Evolutionary conservation across 371 early-diverging fungal genomes (phyloP).

Genomic region (Gilbertella persicaria): DNA sequence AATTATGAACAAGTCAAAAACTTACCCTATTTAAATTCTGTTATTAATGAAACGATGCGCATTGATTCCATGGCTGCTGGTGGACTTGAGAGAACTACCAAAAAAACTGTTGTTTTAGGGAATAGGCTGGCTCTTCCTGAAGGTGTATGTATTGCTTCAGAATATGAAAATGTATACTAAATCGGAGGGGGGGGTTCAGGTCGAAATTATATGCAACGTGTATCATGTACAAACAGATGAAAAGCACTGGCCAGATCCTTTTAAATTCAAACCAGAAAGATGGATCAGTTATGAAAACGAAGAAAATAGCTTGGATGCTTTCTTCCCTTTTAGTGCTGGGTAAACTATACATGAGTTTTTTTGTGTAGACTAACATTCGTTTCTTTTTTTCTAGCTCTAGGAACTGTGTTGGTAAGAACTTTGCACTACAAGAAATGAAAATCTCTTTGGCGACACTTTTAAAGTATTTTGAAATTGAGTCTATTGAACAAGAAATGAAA

Average conservation of each 20-base stretch:
- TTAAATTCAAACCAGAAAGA: slow-evolving; percentile 35
- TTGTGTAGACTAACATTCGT: too few relatives aligned
- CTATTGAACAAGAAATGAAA: slow-evolving; percentile 30
- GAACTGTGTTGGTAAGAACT: slow-evolving; percentile 55
- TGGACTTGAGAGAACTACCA: slow-evolving; percentile 24
- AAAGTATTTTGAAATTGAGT: slow-evolving; percentile 27
- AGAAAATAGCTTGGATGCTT: slow-evolving; percentile 30
- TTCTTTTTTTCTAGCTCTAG: slow-evolving; percentile 39
- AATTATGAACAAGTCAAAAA: slow-evolving; percentile 33
- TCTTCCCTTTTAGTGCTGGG: slow-evolving; percentile 47
- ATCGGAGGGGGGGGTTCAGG: too few relatives aligned
- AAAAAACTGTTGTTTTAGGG: slow-evolving; percentile 12
- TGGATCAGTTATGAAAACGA: slow-evolving; percentile 27
- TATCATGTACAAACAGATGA: slow-evolving; percentile 23
- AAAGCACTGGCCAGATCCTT: slow-evolving; percentile 30
- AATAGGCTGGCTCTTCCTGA: slow-evolving; percentile 17
- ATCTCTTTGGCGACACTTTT: slow-evolving; percentile 36
- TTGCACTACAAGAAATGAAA: slow-evolving; percentile 53
- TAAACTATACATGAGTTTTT: slow-evolving; percentile 14
- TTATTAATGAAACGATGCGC: slow-evolving; percentile 42
- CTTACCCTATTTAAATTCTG: slow-evolving; percentile 40
- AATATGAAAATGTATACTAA: too few relatives aligned
- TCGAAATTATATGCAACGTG: slow-evolving; percentile 11
- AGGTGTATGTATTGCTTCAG: slow-evolving; percentile 30
- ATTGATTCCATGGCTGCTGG: slow-evolving; percentile 26